Evolutionary conservation across 1,139 yeast genomes (phyloP), one percentile per base, ranked within the genome.

Genomic region (Pichia sp.): DNA sequence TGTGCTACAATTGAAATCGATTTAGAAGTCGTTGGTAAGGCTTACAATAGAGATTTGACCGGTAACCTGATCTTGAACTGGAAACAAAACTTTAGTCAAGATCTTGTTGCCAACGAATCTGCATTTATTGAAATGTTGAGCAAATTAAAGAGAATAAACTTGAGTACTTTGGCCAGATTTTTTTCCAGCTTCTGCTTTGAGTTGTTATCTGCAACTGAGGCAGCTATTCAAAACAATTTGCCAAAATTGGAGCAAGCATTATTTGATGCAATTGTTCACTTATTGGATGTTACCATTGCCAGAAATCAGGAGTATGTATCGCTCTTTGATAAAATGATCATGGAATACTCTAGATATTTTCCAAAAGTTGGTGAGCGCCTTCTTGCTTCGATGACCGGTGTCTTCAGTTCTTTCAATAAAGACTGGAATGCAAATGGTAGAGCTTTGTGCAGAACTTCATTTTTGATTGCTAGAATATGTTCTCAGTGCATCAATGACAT

Each of bases 11-110:
- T 85, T 54, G 87, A 84, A 60, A 64, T 87, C 24, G 74, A 79
- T 41, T 75, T 89, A 1, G 84, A 81, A 56, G 88, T 87, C 66
- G 82, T 85, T 56, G 96, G 97, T 33, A 84, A 80, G 61, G 71
- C 75, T 16, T 86, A 75, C 71, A 87, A 87, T 64, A 73, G 83
- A 20, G 91, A 86, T 60, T 61, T 73, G 27, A 73, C 85, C 4
- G 76, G 86, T 59, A 83, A 80, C 52, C 76, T 77, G 52, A 73
- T 89, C 54, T 70, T 85, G 62, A 79, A 78, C 60, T 84, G 82
- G 78, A 82, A 75, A 58, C 69, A 75, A 51, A 71, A 76, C 42
- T 78, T 75, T 63, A 75, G 73, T 24, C 53, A 51, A n/a, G 61
- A 61, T 27, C 52, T 67, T 24, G 62, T 57, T 12, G 53, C 56